Evolutionary conservation across 176 grass and related monocot species (phyloP).

Genomic region (Zea luxurians): DNA sequence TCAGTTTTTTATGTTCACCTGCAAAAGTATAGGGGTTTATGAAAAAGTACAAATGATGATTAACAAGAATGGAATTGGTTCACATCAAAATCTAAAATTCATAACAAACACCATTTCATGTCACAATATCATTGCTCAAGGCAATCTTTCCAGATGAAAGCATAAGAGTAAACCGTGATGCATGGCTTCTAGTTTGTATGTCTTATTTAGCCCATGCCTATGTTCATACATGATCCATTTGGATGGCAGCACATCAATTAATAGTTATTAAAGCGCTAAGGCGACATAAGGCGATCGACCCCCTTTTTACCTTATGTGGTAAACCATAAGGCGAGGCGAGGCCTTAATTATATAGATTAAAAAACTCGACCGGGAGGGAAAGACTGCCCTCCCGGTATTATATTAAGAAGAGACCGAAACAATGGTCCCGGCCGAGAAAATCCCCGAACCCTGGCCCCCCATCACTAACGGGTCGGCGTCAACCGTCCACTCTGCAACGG

Average conservation of each 20-base stretch:
- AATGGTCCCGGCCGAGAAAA: no score
- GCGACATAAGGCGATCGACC: no score
- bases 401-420: no score
- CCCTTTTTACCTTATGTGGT: no score
- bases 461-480: no score
- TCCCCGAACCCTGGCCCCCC: no score
- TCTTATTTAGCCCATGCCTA: background rate
- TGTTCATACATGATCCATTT: background rate
- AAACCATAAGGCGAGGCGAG: no score
- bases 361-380: no score
- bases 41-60: background rate
- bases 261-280: no score
- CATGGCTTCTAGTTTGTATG: background rate
- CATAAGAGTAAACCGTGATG: background rate
- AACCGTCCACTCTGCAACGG: no score
- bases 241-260: background rate
- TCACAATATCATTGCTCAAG: background rate
- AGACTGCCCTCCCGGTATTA: no score
- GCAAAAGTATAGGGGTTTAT: background rate
- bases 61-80: conserved; percentile 3
- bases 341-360: no score
- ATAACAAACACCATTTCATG: background rate
- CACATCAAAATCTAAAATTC: conserved; percentile 18
- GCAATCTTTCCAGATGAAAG: background rate
- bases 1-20: background rate